Conservation (phyloP, 305 asterid genomes). For the Petunia hybrid region DNA sequence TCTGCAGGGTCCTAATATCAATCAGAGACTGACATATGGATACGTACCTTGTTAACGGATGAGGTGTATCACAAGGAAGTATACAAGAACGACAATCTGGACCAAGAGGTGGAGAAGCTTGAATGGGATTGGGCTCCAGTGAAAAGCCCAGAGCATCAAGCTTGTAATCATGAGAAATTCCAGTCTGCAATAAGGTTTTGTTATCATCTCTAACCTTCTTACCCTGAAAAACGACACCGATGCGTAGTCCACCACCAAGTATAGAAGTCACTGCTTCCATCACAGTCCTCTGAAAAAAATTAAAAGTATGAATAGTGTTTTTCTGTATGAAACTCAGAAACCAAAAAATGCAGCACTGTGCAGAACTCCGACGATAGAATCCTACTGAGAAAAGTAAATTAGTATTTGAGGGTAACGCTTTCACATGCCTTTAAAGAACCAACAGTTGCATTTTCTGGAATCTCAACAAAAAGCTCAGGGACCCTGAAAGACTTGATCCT, state of each 20-base stretch:
- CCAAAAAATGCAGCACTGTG: not conserved
- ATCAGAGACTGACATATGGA: conserved; percentile 17
- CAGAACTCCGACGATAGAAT: not conserved
- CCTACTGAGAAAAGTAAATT: not conserved
- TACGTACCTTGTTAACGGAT: conserved; percentile 59
- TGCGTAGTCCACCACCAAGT: conserved; percentile 79
- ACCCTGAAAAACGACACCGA: conserved; percentile 93
- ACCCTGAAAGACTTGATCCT: conserved; percentile 92
- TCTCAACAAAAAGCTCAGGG: conserved; percentile 87
- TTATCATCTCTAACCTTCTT: conserved; percentile 89
- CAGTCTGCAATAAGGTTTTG: conserved; percentile 84
- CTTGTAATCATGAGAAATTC: conserved; percentile 75
- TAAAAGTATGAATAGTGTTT: conserved; percentile 35
- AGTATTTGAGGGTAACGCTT: conserved; percentile 15
- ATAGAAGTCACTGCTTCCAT: conserved; percentile 89
- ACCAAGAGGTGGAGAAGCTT: conserved; percentile 35
- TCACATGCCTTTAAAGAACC: conserved; percentile 88
- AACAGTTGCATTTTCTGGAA: conserved; percentile 92
- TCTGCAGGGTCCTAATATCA: conserved; percentile 9
- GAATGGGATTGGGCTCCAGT: conserved; percentile 68
- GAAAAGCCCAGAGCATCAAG: conserved; percentile 76
- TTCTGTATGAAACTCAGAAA: not conserved
- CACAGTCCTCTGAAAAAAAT: conserved; percentile 70
- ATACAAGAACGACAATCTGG: conserved; percentile 38
- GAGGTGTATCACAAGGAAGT: conserved; percentile 42